Evolutionary conservation across 331 rosid genomes (phyloP).

Genomic region (Spiraea crenata): DNA sequence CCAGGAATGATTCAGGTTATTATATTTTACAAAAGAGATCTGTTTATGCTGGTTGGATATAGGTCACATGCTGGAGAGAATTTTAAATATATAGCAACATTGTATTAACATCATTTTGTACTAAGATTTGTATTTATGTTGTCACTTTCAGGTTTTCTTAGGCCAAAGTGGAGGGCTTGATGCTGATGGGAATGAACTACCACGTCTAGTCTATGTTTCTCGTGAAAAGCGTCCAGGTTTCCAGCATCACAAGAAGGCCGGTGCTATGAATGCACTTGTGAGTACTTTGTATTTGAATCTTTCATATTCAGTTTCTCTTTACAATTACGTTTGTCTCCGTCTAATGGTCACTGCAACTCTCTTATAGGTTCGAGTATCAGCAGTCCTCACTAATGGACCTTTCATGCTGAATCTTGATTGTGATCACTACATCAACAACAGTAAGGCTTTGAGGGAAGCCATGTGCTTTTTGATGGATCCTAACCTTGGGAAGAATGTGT

Average conservation of each 20-base stretch:
- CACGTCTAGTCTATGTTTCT: conserved; percentile 94
- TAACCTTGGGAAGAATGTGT: conserved; percentile 89
- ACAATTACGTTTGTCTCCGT: conserved; percentile 1
- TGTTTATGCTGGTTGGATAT: conserved; percentile 18
- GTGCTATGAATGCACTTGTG: conserved; percentile 99
- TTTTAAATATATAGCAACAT: neutral
- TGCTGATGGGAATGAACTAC: conserved; percentile 88
- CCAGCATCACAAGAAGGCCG: conserved; percentile 99
- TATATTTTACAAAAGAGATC: conserved; percentile 23
- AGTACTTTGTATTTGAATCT: conserved; percentile 27
- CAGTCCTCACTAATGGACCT: conserved; percentile 96
- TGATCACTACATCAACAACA: conserved; percentile 96
- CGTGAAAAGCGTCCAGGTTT: conserved; percentile 99
- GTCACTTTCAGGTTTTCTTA: conserved; percentile 76
- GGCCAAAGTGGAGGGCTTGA: conserved; percentile 99
- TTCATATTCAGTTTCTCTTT: neutral
- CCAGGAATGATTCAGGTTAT: conserved; percentile 99
- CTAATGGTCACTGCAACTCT: conserved; percentile 11
- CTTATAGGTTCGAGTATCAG: conserved; percentile 94
- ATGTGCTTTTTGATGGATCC: conserved; percentile 99
- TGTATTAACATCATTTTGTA: conserved; percentile 1
- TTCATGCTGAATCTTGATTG: conserved; percentile 98
- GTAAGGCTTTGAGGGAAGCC: conserved; percentile 97
- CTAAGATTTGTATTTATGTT: conserved; percentile 4
- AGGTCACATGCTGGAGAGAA: neutral